Conservation (phyloP, 441 rosid genomes). For the Jatropha multifida region DNA sequence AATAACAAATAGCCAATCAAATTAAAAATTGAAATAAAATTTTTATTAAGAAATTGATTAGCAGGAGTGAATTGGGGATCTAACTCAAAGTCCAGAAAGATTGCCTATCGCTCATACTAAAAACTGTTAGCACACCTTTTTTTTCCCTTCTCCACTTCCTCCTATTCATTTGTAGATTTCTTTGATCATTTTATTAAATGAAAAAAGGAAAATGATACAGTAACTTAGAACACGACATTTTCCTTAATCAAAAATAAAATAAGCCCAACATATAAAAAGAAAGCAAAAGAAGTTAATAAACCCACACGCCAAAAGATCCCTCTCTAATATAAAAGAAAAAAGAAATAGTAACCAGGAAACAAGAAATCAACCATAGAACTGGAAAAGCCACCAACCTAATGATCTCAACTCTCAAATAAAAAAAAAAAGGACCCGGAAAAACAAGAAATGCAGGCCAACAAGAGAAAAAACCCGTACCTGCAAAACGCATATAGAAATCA, state of each 20-base stretch:
- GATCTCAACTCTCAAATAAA: neutral
- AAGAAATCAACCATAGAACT: constrained; percentile 8
- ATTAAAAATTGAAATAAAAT: constrained; percentile 10
- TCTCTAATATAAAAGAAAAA: neutral
- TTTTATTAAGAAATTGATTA: neutral
- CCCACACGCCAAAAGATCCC: constrained; percentile 4
- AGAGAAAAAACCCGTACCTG: constrained; percentile 13
- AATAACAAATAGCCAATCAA: constrained; percentile 14
- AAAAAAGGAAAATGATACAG: constrained; percentile 1
- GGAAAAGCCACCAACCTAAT: constrained; percentile 9
- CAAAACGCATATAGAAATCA: neutral
- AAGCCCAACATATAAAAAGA: neutral
- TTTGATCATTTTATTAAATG: neutral
- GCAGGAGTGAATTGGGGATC: constrained; percentile 22
- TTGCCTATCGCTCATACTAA: neutral
- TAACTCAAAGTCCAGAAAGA: constrained; percentile 1
- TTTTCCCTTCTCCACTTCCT: neutral
- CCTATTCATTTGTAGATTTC: constrained; percentile 2
- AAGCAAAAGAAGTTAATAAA: neutral
- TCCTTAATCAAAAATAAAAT: constrained; percentile 10
- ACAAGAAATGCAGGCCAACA: constrained; percentile 7
- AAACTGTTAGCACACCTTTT: neutral
- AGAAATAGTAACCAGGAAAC: constrained; percentile 5
- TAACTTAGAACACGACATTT: constrained; percentile 26
- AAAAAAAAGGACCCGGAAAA: neutral